These are phyloP conservation scores for Aegilops speltoides DNA, from an alignment of 176 grass and related monocot species.

Conservation along the genomic window DNA sequence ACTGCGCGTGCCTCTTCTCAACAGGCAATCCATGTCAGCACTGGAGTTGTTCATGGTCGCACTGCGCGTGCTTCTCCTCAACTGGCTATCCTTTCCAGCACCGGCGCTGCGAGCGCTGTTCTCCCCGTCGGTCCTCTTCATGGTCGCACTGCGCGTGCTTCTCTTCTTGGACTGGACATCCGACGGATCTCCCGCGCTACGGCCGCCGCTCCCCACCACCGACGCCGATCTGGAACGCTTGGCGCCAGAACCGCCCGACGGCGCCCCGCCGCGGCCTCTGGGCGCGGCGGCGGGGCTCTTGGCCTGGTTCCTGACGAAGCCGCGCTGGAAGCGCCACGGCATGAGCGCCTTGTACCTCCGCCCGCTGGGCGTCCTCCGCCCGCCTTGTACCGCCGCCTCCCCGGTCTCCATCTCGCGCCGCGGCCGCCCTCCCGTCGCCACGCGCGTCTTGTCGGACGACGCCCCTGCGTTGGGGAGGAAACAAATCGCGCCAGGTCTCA, in stretches of 20 bases:
- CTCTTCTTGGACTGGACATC: not conserved
- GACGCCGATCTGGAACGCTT: not conserved
- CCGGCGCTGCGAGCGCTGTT: not conserved
- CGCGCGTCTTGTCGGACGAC: too few relatives aligned
- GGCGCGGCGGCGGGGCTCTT: not conserved
- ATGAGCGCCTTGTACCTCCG: slow-evolving; percentile 38
- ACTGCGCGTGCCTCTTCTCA: not conserved
- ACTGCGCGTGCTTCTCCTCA: not conserved
- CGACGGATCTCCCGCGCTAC: not conserved
- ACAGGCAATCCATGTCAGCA: not conserved
- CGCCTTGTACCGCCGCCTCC: not conserved
- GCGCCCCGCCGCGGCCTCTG: not conserved
- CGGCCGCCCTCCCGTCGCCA: too few relatives aligned
- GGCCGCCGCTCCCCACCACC: not conserved
- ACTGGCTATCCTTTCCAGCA: not conserved
- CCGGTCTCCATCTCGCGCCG: slow-evolving; percentile 32
- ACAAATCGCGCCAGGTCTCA: not conserved
- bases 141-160: not conserved
- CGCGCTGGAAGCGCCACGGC: slow-evolving; percentile 47
- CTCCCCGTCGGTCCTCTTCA: not conserved
- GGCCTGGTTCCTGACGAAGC: slow-evolving; percentile 24
- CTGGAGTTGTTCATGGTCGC: slow-evolving; percentile 2
- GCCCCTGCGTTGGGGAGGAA: not conserved
- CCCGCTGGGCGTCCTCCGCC: not conserved
- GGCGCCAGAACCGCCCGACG: not conserved